Conservation (phyloP, 495 filamentous ascomycete species). For the Monascus purpureus region DNA sequence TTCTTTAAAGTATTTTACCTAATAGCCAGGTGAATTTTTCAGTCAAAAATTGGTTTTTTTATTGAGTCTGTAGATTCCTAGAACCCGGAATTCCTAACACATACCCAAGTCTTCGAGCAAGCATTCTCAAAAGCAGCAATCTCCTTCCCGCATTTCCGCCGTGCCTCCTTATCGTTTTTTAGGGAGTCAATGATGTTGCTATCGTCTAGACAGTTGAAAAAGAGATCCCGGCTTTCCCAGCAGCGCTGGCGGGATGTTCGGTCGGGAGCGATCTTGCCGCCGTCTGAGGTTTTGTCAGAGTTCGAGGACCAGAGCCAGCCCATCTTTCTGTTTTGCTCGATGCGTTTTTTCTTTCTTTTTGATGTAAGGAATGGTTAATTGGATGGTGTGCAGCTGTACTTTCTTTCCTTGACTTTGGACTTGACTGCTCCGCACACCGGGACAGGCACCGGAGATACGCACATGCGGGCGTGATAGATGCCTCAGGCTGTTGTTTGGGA, state of each 20-base stretch:
- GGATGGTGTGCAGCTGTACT: too few species aligned
- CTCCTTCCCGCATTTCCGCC: slow-evolving; percentile 53
- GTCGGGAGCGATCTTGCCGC: slow-evolving; percentile 58
- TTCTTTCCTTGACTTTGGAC: too few species aligned
- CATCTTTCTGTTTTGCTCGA: slow-evolving; percentile 29
- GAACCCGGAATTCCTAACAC: too few species aligned
- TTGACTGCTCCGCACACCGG: too few species aligned
- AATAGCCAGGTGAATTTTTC: not conserved
- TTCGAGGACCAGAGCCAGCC: slow-evolving; percentile 32
- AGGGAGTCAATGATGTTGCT: slow-evolving; percentile 75
- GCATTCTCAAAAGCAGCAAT: slow-evolving; percentile 53
- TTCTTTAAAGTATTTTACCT: slow-evolving; percentile 98
- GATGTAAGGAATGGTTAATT: too few species aligned
- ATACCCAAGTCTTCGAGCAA: slow-evolving; percentile 75
- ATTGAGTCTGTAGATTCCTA: not conserved
- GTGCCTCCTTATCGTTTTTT: slow-evolving; percentile 50
- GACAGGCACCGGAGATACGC: too few species aligned
- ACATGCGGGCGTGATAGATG: too few species aligned
- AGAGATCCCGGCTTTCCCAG: slow-evolving; percentile 75
- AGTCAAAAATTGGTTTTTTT: not conserved
- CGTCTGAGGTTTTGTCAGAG: slow-evolving; percentile 36
- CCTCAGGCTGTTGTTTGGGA: too few species aligned
- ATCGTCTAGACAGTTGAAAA: slow-evolving; percentile 72
- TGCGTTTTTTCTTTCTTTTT: too few species aligned
- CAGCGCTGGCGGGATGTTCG: slow-evolving; percentile 64